Conservation (phyloP, 78 protist species). For the Dictyostelium firmibasis region DNA sequence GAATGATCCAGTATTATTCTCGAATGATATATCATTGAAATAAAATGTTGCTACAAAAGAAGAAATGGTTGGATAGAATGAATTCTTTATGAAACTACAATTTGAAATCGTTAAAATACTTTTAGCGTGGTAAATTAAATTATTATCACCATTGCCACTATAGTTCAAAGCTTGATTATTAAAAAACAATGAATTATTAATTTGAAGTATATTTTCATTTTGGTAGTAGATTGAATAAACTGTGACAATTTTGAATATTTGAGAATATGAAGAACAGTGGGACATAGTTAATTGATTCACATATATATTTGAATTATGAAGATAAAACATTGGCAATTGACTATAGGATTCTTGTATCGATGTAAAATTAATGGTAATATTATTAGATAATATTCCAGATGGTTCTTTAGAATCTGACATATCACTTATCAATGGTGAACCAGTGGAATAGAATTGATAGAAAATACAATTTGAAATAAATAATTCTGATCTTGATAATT, state of each 20-base stretch:
- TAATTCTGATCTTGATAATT: background rate
- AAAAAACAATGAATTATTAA: background rate
- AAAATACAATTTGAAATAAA: background rate
- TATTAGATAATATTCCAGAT: too few species aligned
- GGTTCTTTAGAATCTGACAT: too few species aligned
- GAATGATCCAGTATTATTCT: background rate
- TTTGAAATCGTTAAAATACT: background rate
- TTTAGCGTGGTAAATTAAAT: background rate
- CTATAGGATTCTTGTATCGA: background rate
- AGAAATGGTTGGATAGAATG: background rate
- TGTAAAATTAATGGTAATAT: background rate
- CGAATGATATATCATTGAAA: background rate
- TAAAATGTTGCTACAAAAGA: background rate
- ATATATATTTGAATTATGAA: background rate
- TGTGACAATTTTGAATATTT: background rate
- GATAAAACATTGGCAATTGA: background rate
- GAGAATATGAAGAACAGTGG: background rate
- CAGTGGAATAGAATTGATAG: background rate
- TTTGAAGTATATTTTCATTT: background rate
- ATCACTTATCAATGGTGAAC: background rate
- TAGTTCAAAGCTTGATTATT: background rate
- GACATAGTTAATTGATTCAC: background rate
- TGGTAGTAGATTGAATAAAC: background rate
- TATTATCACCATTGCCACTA: background rate
- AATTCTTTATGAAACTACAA: background rate